A percentile compares a stretch with the other conserved stretches of the same genome.
Conservation (phyloP, 805 yeast species). For the Scheffersomyces coipomensis region DNA sequence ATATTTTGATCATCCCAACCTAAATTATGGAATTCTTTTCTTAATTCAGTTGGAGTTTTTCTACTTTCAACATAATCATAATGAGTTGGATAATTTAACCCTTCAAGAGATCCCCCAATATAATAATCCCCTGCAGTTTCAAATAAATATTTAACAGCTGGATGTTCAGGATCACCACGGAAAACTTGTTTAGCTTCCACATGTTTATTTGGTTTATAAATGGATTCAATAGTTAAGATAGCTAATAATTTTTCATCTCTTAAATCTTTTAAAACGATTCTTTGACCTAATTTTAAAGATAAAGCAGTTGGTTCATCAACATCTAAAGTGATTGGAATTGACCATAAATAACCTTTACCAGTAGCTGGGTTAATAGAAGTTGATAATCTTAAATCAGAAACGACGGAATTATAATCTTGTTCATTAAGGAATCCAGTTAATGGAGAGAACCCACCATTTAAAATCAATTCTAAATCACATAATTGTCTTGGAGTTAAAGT, state of each 20-base stretch:
- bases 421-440: slow-evolving; percentile 64
- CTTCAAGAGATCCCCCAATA: slow-evolving; percentile 86
- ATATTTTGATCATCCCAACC: slow-evolving; percentile 75
- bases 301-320: slow-evolving; percentile 50
- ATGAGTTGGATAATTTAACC: slow-evolving; percentile 79
- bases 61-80: slow-evolving; percentile 87
- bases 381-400: slow-evolving; percentile 60
- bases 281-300: slow-evolving; percentile 50
- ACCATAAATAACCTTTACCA: slow-evolving; percentile 73
- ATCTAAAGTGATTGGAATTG: slow-evolving; percentile 91
- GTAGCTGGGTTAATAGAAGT: slow-evolving; percentile 38
- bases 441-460: slow-evolving; percentile 94
- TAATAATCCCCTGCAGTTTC: slow-evolving; percentile 79
- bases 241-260: slow-evolving; percentile 80
- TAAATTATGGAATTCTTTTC: slow-evolving; percentile 76
- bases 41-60: slow-evolving; percentile 86
- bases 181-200: slow-evolving; percentile 83
- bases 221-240: slow-evolving; percentile 72
- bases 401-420: slow-evolving; percentile 68
- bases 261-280: slow-evolving; percentile 75
- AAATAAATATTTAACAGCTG: slow-evolving; percentile 74
- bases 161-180: slow-evolving; percentile 97
- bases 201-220: slow-evolving; percentile 77
- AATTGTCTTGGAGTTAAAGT: slow-evolving; percentile 80
- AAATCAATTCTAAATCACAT: slow-evolving; percentile 88